phyloP scores from a whole-genome alignment of 768 basidiomycete species.

The Rhodocollybia butyracea region DNA sequence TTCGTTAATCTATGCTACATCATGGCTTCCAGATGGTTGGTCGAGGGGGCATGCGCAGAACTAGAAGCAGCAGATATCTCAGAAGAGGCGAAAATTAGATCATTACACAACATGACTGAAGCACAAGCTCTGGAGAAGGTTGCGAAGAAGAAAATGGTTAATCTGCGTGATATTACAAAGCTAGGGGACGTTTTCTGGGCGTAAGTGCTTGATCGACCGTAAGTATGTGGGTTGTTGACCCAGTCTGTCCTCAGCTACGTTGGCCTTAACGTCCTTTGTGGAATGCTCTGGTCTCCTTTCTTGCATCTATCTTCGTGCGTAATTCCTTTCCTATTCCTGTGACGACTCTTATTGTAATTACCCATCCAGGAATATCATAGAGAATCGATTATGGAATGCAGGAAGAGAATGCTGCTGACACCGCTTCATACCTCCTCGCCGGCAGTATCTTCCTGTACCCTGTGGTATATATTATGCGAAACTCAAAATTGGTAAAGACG shows the following conservation, averaged over 20 bases:
- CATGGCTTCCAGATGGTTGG: conserved; percentile 58
- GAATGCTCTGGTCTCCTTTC: conserved; percentile 76
- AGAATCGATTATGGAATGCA: conserved; percentile 59
- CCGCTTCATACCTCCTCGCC: conserved; percentile 68
- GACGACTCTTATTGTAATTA: conserved; percentile 6
- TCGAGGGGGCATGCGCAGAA: conserved; percentile 56
- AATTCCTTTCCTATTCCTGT: conserved; percentile 1
- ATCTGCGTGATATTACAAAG: conserved; percentile 55
- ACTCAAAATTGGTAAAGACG: background rate
- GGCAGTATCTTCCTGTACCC: conserved; percentile 73
- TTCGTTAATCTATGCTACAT: conserved; percentile 68
- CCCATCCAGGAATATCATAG: conserved; percentile 60
- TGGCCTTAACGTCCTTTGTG: conserved; percentile 71
- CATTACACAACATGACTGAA: conserved; percentile 46
- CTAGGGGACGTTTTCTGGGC: conserved; percentile 80
- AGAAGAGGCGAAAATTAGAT: conserved; percentile 48
- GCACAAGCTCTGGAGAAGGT: conserved; percentile 62
- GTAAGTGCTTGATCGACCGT: too few species aligned
- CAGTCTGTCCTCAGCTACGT: conserved; percentile 64
- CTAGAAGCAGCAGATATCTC: conserved; percentile 62
- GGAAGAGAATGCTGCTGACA: conserved; percentile 57
- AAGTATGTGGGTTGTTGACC: too few species aligned
- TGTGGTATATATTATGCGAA: conserved; percentile 38
- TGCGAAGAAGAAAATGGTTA: conserved; percentile 61
- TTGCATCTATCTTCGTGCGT: conserved; percentile 71